A percentile compares a stretch with the other conserved stretches of the same genome.
Evolutionary conservation across 176 grass and related monocot species (phyloP).

Genomic region (Musa acuminata): DNA sequence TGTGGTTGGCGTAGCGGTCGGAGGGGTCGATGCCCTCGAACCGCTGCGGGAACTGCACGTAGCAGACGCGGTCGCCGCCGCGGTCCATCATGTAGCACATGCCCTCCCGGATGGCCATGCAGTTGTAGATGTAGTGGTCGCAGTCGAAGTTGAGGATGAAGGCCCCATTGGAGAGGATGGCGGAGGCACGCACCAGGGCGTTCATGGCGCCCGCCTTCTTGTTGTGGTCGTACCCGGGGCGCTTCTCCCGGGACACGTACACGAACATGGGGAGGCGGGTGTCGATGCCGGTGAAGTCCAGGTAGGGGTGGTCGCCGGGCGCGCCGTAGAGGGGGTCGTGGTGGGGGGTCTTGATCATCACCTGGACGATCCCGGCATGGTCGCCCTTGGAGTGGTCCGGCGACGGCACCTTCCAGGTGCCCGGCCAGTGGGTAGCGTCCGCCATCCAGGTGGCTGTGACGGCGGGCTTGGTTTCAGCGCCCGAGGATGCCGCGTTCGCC

Average conservation of each 20-base stretch:
- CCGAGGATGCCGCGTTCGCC: background rate
- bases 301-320: slow-evolving; percentile 39
- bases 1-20: slow-evolving; percentile 52
- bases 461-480: background rate
- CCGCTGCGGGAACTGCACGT: slow-evolving; percentile 57
- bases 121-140: slow-evolving; percentile 97
- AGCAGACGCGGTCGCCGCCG: slow-evolving; percentile 73
- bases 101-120: slow-evolving; percentile 54
- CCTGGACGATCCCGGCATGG: slow-evolving; percentile 66
- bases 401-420: slow-evolving; percentile 48
- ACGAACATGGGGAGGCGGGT: slow-evolving; percentile 67
- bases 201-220: slow-evolving; percentile 97
- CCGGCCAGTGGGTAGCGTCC: slow-evolving; percentile 71
- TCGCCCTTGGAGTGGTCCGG: slow-evolving; percentile 79
- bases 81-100: slow-evolving; percentile 98
- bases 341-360: slow-evolving; percentile 47
- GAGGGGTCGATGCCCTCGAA: slow-evolving; percentile 59
- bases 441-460: slow-evolving; percentile 72
- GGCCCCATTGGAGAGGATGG: slow-evolving; percentile 75
- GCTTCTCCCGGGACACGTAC: slow-evolving; percentile 87
- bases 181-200: slow-evolving; percentile 77
- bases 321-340: slow-evolving; percentile 23
- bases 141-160: slow-evolving; percentile 98
- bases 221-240: slow-evolving; percentile 78
- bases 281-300: slow-evolving; percentile 68